phyloP scores from a whole-genome alignment of 1,284 basidiomycete genomes.

The Sporisorium graminicola region DNA sequence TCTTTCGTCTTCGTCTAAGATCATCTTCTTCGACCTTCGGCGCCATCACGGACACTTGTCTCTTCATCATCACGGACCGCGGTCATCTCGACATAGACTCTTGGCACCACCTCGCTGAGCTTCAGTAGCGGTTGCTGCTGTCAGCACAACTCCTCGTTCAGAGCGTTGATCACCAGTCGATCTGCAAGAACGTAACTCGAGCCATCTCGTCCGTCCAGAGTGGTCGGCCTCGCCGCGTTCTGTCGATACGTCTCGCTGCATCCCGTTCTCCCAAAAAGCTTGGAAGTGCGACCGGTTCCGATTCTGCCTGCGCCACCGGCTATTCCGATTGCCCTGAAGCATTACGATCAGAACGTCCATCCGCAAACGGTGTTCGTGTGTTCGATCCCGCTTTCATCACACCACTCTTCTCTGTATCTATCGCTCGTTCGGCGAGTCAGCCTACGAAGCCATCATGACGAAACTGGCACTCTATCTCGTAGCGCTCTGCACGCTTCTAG shows the following conservation, averaged over 20 bases:
- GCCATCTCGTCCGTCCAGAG: neutral
- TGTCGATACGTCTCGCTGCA: neutral
- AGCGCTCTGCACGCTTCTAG: slow-evolving; percentile 17
- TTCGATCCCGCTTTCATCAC: neutral
- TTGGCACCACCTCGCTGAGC: neutral
- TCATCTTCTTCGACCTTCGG: neutral
- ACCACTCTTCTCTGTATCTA: neutral
- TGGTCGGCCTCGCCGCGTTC: neutral
- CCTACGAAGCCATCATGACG: slow-evolving; percentile 10
- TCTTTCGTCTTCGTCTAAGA: neutral
- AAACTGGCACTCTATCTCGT: slow-evolving; percentile 3
- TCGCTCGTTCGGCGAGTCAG: neutral
- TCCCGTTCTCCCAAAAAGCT: neutral
- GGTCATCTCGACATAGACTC: slow-evolving; percentile 4
- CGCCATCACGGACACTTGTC: neutral
- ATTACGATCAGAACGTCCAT: neutral
- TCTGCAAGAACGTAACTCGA: too few species aligned
- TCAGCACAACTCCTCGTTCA: neutral
- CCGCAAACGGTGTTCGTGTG: too few species aligned
- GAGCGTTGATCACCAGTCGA: neutral
- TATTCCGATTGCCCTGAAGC: neutral
- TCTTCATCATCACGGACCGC: neutral
- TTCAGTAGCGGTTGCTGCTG: neutral
- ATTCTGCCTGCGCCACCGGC: neutral
- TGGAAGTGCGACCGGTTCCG: neutral